phyloP scores from a whole-genome alignment of 345 rosid species.

The Aurinia saxatilis region DNA sequence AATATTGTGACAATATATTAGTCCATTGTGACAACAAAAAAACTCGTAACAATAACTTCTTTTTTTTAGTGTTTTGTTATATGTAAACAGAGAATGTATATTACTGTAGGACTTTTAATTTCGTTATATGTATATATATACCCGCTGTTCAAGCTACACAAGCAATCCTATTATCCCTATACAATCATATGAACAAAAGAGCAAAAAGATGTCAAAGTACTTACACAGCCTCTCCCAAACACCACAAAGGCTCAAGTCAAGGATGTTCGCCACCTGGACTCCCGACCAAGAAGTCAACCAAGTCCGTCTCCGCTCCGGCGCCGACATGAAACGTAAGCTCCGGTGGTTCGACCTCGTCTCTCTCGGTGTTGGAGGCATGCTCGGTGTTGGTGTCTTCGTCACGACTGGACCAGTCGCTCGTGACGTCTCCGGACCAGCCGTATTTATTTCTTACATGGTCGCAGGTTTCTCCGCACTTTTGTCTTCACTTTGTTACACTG shows the following conservation, averaged over 20 bases:
- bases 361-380: constrained; percentile 94
- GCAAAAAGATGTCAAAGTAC: constrained; percentile 28
- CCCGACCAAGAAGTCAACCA: constrained; percentile 81
- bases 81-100: too few relatives aligned
- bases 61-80: too few relatives aligned
- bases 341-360: constrained; percentile 77
- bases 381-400: constrained; percentile 87
- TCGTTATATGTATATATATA: not conserved
- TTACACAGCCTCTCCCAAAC: constrained; percentile 69
- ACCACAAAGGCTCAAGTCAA: constrained; percentile 70
- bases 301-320: constrained; percentile 85
- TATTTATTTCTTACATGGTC: constrained; percentile 69
- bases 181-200: not conserved
- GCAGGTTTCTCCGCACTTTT: constrained; percentile 84
- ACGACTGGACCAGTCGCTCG: constrained; percentile 75
- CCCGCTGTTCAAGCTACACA: not conserved
- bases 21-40: too few relatives aligned
- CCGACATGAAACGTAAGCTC: constrained; percentile 91
- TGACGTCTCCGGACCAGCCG: constrained; percentile 65
- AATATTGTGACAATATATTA: too few relatives aligned
- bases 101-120: too few relatives aligned
- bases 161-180: not conserved
- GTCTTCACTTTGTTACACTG: constrained; percentile 84
- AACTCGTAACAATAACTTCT: too few relatives aligned
- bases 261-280: constrained; percentile 94